phyloP scores from a whole-genome alignment of 1,284 basidiomycete genomes.

The Fomitopsis pinicola region DNA sequence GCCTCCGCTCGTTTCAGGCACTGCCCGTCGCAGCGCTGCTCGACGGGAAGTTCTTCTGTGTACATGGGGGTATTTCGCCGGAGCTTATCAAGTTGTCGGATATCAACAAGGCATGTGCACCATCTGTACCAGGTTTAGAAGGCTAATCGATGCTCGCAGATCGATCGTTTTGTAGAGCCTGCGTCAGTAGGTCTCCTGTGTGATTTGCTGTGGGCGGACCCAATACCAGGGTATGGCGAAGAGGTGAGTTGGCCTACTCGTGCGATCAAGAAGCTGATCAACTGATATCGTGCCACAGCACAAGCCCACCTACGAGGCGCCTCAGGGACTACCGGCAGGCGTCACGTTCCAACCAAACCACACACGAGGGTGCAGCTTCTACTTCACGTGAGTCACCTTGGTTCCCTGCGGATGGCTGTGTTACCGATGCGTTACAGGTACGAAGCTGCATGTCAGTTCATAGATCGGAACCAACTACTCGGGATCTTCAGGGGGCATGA shows the following conservation, averaged over 20 bases:
- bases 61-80: conserved; percentile 95
- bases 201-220: conserved; percentile 91
- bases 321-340: conserved; percentile 34
- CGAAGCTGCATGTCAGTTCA: conserved; percentile 89
- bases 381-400: conserved; percentile 73
- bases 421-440: conserved; percentile 49
- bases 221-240: conserved; percentile 59
- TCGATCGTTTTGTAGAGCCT: conserved; percentile 94
- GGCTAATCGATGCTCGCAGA: conserved; percentile 33
- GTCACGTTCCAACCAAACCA: conserved; percentile 81
- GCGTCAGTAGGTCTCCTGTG: conserved; percentile 91
- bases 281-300: conserved; percentile 20
- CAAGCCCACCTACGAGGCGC: conserved; percentile 33
- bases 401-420: neutral
- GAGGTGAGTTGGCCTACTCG: conserved; percentile 18
- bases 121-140: neutral
- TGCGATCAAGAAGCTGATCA: neutral
- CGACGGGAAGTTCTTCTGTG: conserved; percentile 96
- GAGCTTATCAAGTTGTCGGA: conserved; percentile 84
- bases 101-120: conserved; percentile 57
- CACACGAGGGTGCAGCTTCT: conserved; percentile 92
- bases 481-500: conserved; percentile 97
- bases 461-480: conserved; percentile 88
- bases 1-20: conserved; percentile 88
- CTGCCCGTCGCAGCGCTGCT: conserved; percentile 91